Base-by-base conservation (phyloP, 2,329 filamentous ascomycete species). In the Diaporthe vexans region DNA sequence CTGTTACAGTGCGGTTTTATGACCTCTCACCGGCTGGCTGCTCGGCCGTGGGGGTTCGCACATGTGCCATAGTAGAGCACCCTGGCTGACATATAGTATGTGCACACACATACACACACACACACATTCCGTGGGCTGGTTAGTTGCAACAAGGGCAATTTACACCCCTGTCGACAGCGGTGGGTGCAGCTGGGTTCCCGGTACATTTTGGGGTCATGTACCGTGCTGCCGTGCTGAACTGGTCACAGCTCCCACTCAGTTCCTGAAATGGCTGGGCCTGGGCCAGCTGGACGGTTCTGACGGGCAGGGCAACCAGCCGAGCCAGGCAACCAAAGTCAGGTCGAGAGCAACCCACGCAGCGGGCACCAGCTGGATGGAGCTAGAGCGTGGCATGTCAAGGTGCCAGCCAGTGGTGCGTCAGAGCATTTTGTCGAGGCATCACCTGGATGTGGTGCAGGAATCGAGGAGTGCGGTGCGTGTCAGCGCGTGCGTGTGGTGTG, bases 1-100 rank as follows among this genome's bases (percentile, higher is more conserved):
- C 63, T 40, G 63, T 68, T 54, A 29, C 63, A 68, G 63, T 68
- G 21, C 24, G 61, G 61, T 67, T 67, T 52, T 67, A 67, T 52
- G 61, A 67, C 21, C 46, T 40, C 61, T 52, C 61, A 67, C 46
- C 35, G 43, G 61, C 61, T 19, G 40, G 33, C 63, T 54, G 43
- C 43, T 19, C 40, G 40, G 21, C 63, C 48, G 63, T 68, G 63
- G 63, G 63, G 63, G 63, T 67, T 52, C 15, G n/a, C 15, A 26
- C 63, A 46, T 54, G 29, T 48, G 48, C 48, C 46, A 68, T 37
- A 67, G 61, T 15, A 24, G 4, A 37, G 26, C 26, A 37, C 43
- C 61, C 61, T 37, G 29, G 61, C 61, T 37, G 26, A 52, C 21
- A 19, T 67, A 52, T 61, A 61, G 35, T 26, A 59, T 24, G 40